These are phyloP conservation scores for Carpinus viminea DNA, from an alignment of 306 rosid genomes.

Conservation along the genomic window DNA sequence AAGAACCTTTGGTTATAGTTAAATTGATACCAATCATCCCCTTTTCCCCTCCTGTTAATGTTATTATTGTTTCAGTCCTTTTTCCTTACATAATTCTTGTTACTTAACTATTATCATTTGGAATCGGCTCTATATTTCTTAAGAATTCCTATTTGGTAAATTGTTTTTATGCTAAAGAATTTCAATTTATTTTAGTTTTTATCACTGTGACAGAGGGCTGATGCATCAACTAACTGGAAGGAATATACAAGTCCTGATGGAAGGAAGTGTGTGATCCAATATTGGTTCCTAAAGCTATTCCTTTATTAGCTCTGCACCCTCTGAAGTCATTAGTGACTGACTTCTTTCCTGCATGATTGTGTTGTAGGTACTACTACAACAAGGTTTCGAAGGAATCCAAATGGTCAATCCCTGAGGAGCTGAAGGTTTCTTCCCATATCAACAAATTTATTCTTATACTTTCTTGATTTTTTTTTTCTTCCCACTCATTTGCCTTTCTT, in stretches of 20 bases:
- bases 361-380: conserved; percentile 80
- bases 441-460: conserved; percentile 6
- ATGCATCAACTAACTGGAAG: conserved; percentile 95
- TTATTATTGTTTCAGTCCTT: background rate
- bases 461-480: conserved; percentile 10
- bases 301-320: conserved; percentile 19
- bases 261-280: conserved; percentile 62
- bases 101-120: conserved; percentile 13
- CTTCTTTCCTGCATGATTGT: conserved; percentile 30
- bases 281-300: conserved; percentile 16
- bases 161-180: conserved; percentile 29
- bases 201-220: conserved; percentile 71
- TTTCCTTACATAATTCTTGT: conserved; percentile 18
- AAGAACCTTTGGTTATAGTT: background rate
- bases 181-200: conserved; percentile 38
- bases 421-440: conserved; percentile 59
- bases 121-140: conserved; percentile 18
- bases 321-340: conserved; percentile 18
- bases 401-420: conserved; percentile 86
- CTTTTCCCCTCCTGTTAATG: background rate
- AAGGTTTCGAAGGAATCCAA: conserved; percentile 82
- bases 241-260: conserved; percentile 89
- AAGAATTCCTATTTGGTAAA: conserved; percentile 10
- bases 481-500: conserved; percentile 7
- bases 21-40: background rate